phyloP scores from a whole-genome alignment of 495 filamentous ascomycete species.

The Hyaloscypha variabilis region DNA sequence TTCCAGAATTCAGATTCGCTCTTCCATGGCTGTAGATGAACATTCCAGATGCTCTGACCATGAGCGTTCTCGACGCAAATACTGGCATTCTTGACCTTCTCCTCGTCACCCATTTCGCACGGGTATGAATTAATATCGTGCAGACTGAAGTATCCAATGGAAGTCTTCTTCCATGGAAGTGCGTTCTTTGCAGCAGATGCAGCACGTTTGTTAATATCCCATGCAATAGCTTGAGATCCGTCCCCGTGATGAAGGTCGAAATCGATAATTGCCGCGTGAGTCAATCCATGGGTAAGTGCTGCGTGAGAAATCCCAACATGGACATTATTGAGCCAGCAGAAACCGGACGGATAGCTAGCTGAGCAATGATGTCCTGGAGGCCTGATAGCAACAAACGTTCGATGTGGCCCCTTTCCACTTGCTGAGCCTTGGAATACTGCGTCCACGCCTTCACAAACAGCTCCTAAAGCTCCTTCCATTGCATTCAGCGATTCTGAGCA shows the following conservation, averaged over 20 bases:
- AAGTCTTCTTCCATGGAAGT: slow-evolving; percentile 72
- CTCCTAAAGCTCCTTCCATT: slow-evolving; percentile 85
- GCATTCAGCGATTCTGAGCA: slow-evolving; percentile 83
- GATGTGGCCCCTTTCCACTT: slow-evolving; percentile 54
- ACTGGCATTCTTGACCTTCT: slow-evolving; percentile 89
- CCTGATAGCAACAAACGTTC: slow-evolving; percentile 80
- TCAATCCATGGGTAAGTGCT: slow-evolving; percentile 77
- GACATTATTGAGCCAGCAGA: slow-evolving; percentile 99
- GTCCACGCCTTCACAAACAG: slow-evolving; percentile 90
- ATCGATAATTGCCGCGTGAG: slow-evolving; percentile 94
- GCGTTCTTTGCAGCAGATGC: slow-evolving; percentile 62
- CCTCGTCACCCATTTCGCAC: slow-evolving; percentile 84
- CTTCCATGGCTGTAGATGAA: slow-evolving; percentile 90
- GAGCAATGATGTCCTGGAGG: slow-evolving; percentile 96
- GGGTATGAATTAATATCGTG: slow-evolving; percentile 99
- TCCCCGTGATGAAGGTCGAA: slow-evolving; percentile 98
- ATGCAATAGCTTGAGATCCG: slow-evolving; percentile 90
- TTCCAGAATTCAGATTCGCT: slow-evolving; percentile 83
- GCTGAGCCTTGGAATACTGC: slow-evolving; percentile 62
- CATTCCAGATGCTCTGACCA: slow-evolving; percentile 91
- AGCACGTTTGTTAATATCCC: slow-evolving; percentile 75
- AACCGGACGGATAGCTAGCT: slow-evolving; percentile 82
- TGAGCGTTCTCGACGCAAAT: slow-evolving; percentile 91
- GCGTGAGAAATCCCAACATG: slow-evolving; percentile 95
- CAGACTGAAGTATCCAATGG: slow-evolving; percentile 92